Conservation (phyloP, 352 stramenopile genomes). For the Phytophthora pistaciae region DNA sequence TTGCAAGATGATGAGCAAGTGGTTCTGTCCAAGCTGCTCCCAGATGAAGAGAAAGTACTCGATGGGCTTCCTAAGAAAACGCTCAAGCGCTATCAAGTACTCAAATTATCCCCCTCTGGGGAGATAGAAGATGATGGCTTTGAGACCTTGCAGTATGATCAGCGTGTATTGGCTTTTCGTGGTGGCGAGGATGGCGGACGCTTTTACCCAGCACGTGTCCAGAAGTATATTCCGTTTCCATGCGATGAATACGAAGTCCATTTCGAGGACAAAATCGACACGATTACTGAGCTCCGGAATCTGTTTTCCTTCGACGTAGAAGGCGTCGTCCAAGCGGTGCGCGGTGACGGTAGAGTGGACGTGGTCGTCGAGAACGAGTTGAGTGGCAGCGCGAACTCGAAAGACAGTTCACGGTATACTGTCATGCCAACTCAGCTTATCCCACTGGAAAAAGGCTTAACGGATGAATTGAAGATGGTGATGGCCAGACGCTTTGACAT, state of each 20-base stretch:
- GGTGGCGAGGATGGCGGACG: slow-evolving; percentile 58
- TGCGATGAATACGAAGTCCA: slow-evolving; percentile 57
- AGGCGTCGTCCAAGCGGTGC: slow-evolving; percentile 58
- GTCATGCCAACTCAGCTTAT: slow-evolving; percentile 37
- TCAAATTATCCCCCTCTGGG: slow-evolving; percentile 61
- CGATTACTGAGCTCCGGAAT: slow-evolving; percentile 66
- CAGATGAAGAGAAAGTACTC: slow-evolving; percentile 37
- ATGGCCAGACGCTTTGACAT: slow-evolving; percentile 49
- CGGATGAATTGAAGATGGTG: slow-evolving; percentile 34
- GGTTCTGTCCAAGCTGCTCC: slow-evolving; percentile 47
- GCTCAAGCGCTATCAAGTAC: slow-evolving; percentile 45
- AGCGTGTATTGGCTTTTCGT: slow-evolving; percentile 76
- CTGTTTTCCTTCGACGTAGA: slow-evolving; percentile 69
- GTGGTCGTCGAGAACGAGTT: slow-evolving; percentile 40
- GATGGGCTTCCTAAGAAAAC: slow-evolving; percentile 40
- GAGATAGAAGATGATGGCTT: slow-evolving; percentile 59
- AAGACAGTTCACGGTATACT: slow-evolving; percentile 9
- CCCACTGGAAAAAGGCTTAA: slow-evolving; percentile 60
- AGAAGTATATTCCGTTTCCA: slow-evolving; percentile 60
- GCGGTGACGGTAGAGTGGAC: slow-evolving; percentile 64
- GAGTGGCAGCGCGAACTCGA: not conserved
- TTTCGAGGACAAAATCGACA: slow-evolving; percentile 68
- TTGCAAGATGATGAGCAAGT: slow-evolving; percentile 43
- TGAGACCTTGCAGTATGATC: slow-evolving; percentile 63
- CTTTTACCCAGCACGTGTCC: slow-evolving; percentile 66